These are phyloP conservation scores for Aureococcus anophagefferens DNA, from an alignment of 108 stramenopile genomes.

Conservation along the genomic window DNA sequence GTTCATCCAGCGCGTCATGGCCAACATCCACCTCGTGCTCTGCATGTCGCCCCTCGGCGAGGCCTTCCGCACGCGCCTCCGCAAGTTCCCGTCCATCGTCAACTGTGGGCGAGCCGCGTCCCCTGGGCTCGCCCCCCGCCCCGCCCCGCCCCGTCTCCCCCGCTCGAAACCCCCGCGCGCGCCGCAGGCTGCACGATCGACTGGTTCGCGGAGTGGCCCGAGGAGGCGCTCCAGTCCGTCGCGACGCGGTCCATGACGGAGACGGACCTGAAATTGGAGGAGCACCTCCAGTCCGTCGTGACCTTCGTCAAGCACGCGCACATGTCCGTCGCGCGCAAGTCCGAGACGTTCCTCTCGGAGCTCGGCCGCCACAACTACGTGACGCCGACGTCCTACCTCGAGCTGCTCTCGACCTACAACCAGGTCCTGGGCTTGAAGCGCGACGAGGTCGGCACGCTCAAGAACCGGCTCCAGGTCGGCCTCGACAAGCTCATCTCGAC, in stretches of 20 bases:
- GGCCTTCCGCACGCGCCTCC: conserved; percentile 42
- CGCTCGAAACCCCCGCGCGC: no score
- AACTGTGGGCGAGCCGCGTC: no score
- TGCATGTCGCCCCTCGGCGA: conserved; percentile 47
- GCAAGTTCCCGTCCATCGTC: conserved; percentile 47
- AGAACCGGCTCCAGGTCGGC: conserved; percentile 37
- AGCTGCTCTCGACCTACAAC: conserved; percentile 46
- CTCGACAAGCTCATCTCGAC: conserved; percentile 44
- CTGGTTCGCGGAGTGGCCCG: conserved; percentile 57
- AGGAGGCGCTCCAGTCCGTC: conserved; percentile 37
- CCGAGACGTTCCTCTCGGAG: conserved; percentile 25
- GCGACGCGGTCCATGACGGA: conserved; percentile 27
- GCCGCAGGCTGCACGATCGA: conserved; percentile 50
- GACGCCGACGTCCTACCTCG: conserved; percentile 48
- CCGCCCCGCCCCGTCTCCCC: no score
- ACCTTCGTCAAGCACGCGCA: conserved; percentile 33
- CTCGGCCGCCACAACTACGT: conserved; percentile 45
- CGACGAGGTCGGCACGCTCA: conserved; percentile 23
- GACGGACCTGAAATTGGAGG: conserved; percentile 15
- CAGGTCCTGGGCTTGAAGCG: conserved; percentile 40
- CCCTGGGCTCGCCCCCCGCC: no score
- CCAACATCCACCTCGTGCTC: conserved; percentile 46
- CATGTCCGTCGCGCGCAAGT: conserved; percentile 27
- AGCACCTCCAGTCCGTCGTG: conserved; percentile 5
- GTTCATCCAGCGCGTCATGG: conserved; percentile 32